phyloP scores from a whole-genome alignment of 441 rosid species.

The Pelargonium fulgidum region DNA sequence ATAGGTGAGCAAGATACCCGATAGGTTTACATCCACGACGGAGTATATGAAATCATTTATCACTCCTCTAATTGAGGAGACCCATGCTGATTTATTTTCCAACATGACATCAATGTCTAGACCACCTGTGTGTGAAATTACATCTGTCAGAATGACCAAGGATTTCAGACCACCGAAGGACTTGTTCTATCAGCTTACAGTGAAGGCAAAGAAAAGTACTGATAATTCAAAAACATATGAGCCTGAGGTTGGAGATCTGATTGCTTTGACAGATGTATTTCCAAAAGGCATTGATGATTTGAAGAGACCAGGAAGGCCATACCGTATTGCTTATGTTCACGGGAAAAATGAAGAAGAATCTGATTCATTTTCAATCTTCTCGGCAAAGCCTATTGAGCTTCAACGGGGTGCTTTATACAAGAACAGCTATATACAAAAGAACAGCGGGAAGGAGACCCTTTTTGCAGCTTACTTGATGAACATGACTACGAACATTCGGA shows the following conservation, averaged over 20 bases:
- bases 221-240: neutral
- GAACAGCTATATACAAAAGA: neutral
- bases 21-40: slow-evolving; percentile 14
- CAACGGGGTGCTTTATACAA: neutral
- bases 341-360: neutral
- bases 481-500: neutral
- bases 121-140: neutral
- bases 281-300: slow-evolving; percentile 3
- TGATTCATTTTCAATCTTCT: neutral
- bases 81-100: slow-evolving; percentile 12
- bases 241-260: slow-evolving; percentile 5
- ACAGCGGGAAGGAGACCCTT: neutral
- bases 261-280: neutral
- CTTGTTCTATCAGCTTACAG: neutral
- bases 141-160: neutral
- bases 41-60: slow-evolving; percentile 21
- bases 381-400: neutral
- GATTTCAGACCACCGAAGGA: neutral
- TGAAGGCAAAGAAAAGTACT: neutral
- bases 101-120: neutral
- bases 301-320: neutral
- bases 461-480: neutral
- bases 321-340: neutral
- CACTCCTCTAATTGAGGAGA: slow-evolving; percentile 26
- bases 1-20: slow-evolving; percentile 25